Conservation (phyloP, 176 grass and related monocot genomes). For the Luzula sylvatica region DNA sequence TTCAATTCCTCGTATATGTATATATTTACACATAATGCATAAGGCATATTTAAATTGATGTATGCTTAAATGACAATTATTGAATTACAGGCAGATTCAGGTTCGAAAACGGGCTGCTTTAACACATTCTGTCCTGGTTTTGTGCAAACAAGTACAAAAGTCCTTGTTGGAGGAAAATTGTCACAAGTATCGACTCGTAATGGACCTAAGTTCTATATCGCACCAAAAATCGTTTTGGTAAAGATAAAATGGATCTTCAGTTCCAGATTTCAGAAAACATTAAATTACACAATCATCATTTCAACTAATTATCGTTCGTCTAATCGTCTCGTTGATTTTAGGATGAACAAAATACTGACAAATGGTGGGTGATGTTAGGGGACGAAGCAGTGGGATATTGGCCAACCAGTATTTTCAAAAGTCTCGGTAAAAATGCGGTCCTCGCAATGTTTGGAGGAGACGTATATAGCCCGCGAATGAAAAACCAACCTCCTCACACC, state of each 20-base stretch:
- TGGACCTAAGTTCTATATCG: background rate
- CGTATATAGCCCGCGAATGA: slow-evolving; percentile 21
- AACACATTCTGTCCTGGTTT: slow-evolving; percentile 22
- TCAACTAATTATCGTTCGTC: no score
- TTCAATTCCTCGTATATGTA: background rate
- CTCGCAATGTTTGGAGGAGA: slow-evolving; percentile 15
- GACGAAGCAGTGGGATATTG: slow-evolving; percentile 15
- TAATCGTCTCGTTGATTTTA: slow-evolving; percentile 11
- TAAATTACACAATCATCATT: no score
- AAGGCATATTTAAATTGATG: background rate
- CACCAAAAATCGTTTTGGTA: slow-evolving; percentile 6
- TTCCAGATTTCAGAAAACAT: background rate
- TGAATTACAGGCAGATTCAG: slow-evolving; percentile 7
- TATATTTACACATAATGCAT: slow-evolving; percentile 8
- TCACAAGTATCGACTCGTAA: background rate
- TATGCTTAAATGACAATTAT: background rate
- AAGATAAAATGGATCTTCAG: background rate
- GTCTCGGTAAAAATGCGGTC: background rate
- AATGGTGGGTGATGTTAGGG: slow-evolving; percentile 9
- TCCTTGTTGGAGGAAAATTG: slow-evolving; percentile 4
- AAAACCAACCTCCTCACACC: slow-evolving; percentile 14
- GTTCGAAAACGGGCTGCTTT: slow-evolving; percentile 20
- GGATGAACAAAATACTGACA: slow-evolving; percentile 3
- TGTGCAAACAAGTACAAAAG: slow-evolving; percentile 10
- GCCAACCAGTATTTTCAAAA: slow-evolving; percentile 4